Percentiles rank a stretch among this genome's conserved stretches.
phyloP scores from a whole-genome alignment of 164 flowering plant species.

The Litsea cubeba region DNA sequence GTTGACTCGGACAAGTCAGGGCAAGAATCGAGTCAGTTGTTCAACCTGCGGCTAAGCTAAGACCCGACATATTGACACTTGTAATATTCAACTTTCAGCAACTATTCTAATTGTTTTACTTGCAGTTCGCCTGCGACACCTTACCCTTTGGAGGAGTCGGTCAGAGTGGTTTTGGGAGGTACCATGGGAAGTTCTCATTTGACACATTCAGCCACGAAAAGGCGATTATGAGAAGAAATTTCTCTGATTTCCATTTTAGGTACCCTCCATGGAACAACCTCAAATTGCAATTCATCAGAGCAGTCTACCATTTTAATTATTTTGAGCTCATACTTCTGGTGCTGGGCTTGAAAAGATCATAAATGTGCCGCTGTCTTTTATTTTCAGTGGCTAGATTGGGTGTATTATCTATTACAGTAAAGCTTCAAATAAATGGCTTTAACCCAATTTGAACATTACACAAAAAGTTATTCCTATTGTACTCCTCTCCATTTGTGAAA shows the following conservation, averaged over 20 bases:
- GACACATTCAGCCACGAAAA: conserved; percentile 89
- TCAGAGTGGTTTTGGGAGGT: conserved; percentile 78
- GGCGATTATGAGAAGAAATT: conserved; percentile 52
- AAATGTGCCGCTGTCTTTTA: background rate
- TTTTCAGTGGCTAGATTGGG: background rate
- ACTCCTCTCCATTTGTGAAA: too few species aligned
- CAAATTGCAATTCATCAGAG: conserved; percentile 49
- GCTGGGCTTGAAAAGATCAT: conserved; percentile 43
- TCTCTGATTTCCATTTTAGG: conserved; percentile 54
- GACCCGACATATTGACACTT: too few species aligned
- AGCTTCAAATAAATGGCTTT: too few species aligned
- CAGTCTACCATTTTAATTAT: conserved; percentile 46
- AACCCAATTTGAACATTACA: too few species aligned
- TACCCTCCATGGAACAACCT: conserved; percentile 80
- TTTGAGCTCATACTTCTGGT: conserved; percentile 39
- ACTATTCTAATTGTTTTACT: background rate
- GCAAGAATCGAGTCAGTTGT: too few species aligned
- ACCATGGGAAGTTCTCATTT: conserved; percentile 90
- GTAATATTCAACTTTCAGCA: too few species aligned
- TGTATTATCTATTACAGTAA: too few species aligned
- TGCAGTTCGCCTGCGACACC: conserved; percentile 60
- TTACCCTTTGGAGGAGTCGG: conserved; percentile 95
- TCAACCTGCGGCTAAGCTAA: too few species aligned
- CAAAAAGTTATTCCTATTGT: too few species aligned
- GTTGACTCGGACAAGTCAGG: too few species aligned